Evolutionary conservation across 805 yeast genomes (phyloP), one percentile per base, ranked within the genome.

Genomic region (Lipomyces yamanashiensis): DNA sequence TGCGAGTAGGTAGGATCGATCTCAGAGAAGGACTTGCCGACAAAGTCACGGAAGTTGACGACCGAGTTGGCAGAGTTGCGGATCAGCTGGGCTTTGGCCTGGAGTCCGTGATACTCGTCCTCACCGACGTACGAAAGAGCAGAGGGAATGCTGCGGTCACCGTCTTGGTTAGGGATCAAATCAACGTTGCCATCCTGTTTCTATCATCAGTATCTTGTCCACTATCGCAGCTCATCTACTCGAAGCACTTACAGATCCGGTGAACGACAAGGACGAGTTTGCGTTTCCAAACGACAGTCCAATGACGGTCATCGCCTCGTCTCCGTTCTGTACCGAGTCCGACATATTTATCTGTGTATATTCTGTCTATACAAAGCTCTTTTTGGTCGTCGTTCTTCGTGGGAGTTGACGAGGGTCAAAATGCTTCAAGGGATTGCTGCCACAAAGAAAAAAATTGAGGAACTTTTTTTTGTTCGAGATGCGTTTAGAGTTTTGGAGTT

Each of bases 161-260:
- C 99, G 75, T 95, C 99, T 71, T 96, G 97, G 85, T 95, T 93
- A 71, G 99, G 99, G 77, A 95, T 93, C 70, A 95, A 96, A 75
- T 95, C 98, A 68, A 91, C 95, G 76, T 88, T 89, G 67, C 97
- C 98, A 74, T 93, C 98, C 70, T 81, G 67, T 83, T 79, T 7
- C 7, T 15, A 47, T 12, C 15, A 5, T 40, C 2, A 43, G 48
- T 6, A 43, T 23, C 19, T 28, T 41, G 19, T 40, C 21, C 10
- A 40, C 34, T 4, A 56, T 6, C 66, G 59, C 44, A 37, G 34
- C 52, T 34, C 12, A 36, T 28, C 13, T n/a, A 12, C 17, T 10
- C 7, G 33, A 34, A 13, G 13, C 17, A 41, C 57, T 13, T 41
- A 53, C 57, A 28, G 57, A 53, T 23, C 66, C 58, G 70, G 92